Evolutionary conservation across 108 stramenopile species (phyloP).

Genomic region (Pseudonitzschia multiseries): DNA sequence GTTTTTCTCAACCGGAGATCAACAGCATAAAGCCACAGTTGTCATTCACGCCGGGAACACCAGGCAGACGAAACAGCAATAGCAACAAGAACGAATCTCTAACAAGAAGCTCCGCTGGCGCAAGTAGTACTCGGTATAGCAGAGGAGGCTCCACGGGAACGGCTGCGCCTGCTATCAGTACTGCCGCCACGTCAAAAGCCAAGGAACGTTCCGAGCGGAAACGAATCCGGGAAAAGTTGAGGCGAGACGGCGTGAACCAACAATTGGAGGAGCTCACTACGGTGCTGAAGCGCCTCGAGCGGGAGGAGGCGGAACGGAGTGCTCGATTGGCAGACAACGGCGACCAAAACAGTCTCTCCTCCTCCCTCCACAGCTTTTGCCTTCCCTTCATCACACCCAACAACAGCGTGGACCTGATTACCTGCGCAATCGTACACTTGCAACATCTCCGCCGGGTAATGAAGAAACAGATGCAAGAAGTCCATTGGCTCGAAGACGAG

Average conservation of each 20-base stretch:
- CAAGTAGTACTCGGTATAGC: neutral
- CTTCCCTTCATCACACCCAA: constrained; percentile 7
- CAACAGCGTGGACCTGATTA: constrained; percentile 84
- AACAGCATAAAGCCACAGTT: neutral
- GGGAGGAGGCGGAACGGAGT: constrained; percentile 21
- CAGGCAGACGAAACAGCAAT: neutral
- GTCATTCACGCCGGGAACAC: neutral
- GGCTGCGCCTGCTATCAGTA: neutral
- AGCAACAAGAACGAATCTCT: neutral
- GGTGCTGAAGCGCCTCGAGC: constrained; percentile 65
- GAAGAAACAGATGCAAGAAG: constrained; percentile 42
- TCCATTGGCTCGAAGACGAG: constrained; percentile 51
- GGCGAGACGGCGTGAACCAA: constrained; percentile 71
- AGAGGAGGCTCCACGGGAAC: neutral
- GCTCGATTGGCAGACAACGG: constrained; percentile 16
- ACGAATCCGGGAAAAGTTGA: constrained; percentile 77
- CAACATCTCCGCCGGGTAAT: constrained; percentile 39
- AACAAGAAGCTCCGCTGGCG: neutral
- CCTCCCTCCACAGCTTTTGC: neutral
- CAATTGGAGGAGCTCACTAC: constrained; percentile 67
- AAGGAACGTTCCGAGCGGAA: constrained; percentile 74
- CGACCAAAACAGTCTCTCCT: neutral
- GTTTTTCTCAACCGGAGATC: neutral
- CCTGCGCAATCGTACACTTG: constrained; percentile 57
- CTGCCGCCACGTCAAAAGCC: neutral